Evolutionary conservation across 257 asterid genomes (phyloP).

Genomic region (Solanum lycopersicoides): DNA sequence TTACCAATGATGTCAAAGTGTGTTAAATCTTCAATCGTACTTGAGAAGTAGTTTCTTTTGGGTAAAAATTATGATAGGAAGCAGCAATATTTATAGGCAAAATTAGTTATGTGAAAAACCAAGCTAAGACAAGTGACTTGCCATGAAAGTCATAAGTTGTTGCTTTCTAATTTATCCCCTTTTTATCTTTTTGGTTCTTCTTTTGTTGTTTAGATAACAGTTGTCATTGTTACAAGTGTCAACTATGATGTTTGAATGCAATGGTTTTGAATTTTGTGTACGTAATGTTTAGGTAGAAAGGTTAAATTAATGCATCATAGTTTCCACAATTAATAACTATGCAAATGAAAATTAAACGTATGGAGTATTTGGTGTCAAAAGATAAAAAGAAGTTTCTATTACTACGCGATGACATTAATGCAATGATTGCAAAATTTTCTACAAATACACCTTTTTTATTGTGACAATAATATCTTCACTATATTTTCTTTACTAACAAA

Average conservation of each 20-base stretch:
- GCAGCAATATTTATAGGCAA: background rate
- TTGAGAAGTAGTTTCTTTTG: background rate
- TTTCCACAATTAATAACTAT: background rate
- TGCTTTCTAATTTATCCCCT: background rate
- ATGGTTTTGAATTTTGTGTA: background rate
- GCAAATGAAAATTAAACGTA: background rate
- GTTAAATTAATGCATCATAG: background rate
- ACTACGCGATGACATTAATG: background rate
- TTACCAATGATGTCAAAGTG: background rate
- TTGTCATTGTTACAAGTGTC: background rate
- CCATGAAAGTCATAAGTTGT: background rate
- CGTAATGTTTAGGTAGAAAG: background rate
- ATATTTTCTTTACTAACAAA: background rate
- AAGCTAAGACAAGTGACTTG: constrained; percentile 1
- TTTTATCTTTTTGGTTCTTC: background rate
- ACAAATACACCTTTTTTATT: background rate
- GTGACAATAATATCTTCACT: background rate
- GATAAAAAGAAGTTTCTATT: background rate
- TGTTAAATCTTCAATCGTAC: background rate
- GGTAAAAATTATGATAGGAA: background rate
- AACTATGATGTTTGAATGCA: background rate
- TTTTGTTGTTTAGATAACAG: background rate
- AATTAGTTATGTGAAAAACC: background rate
- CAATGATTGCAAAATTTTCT: background rate
- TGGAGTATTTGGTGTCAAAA: background rate